These are phyloP conservation scores for Apophysomyces variabilis DNA, from an alignment of 371 early-diverging fungal species.

Conservation along the genomic window DNA sequence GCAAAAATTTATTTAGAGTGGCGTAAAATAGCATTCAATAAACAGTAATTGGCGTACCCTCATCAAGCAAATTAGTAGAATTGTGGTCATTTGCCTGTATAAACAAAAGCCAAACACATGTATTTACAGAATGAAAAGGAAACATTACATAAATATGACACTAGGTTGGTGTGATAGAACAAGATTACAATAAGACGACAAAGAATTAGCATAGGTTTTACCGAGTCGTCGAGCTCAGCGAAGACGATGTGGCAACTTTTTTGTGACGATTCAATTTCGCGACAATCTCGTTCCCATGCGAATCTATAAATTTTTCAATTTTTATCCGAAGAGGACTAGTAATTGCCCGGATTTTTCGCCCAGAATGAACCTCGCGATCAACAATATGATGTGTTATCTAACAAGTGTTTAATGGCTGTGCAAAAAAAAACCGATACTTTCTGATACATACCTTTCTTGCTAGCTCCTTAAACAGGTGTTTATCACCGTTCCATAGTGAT, in stretches of 20 bases:
- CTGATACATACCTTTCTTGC: slow-evolving; percentile 38
- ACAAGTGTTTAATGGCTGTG: background rate
- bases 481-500: slow-evolving; percentile 39
- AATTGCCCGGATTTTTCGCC: slow-evolving; percentile 32
- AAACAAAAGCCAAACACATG: slow-evolving; percentile 10
- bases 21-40: too few species aligned
- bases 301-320: slow-evolving; percentile 50
- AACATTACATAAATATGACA: slow-evolving; percentile 10
- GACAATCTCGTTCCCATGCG: slow-evolving; percentile 38
- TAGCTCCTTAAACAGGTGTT: slow-evolving; percentile 42
- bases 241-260: background rate
- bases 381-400: slow-evolving; percentile 52
- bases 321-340: slow-evolving; percentile 32
- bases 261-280: slow-evolving; percentile 18
- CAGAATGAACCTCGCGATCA: slow-evolving; percentile 36
- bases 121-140: slow-evolving; percentile 6
- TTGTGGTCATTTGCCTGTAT: background rate
- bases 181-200: background rate
- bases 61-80: too few species aligned
- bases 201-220: background rate
- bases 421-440: background rate
- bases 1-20: too few species aligned
- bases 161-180: slow-evolving; percentile 7
- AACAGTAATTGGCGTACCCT: too few species aligned
- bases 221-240: background rate